Base-by-base conservation (phyloP, 2,329 filamentous ascomycete species). In the Tolypocladium amazonense region DNA sequence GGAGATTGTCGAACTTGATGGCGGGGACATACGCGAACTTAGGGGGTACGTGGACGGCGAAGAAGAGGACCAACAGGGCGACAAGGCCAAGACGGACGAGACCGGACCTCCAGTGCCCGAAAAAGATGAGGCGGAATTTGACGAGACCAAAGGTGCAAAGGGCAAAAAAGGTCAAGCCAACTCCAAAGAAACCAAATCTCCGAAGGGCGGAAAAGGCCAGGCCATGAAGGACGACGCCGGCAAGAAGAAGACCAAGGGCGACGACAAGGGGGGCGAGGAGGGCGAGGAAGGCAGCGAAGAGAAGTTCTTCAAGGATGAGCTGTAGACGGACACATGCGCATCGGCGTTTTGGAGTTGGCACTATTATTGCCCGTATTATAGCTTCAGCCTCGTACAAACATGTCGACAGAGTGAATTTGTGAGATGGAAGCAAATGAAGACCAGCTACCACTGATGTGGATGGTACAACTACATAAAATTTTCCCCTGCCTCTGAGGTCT, bases 1-100 rank as follows among this genome's bases (percentile, higher is more conserved):
- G 61, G 89, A 94, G 72, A 79, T 94, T 18, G 83, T 94, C 1
- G 88, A 94, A 67, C 79, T 84, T 14, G 80, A 82, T 27, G 75
- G 79, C 5, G 69, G 71, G 5, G 79, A 82, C 27, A 76, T 83
- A 23, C 68, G 74, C 62, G 87, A 91, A 69, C 83, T 93, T 47
- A 77, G 88, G 53, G 89, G 88, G 0, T 83, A 89, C 50, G 81
- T 93, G 20, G 85, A 88, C 35, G 80, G 82, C 82, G 0, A 77
- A 79, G 12, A 58, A 1, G 58, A 59, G 30, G 60, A 25, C 23
- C 57, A 58, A n/a, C 53, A 33, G 9, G 25, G 20, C 20, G 45
- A 2, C 23, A 7, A 50, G 12, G 25, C 45, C 25, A 45, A 23
- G 35, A 41, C 30, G 52, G 37, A 52, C 27, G 39, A 56, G 58